Evolutionary conservation across 352 stramenopile species (phyloP).

Genomic region (Phytophthora rubi): DNA sequence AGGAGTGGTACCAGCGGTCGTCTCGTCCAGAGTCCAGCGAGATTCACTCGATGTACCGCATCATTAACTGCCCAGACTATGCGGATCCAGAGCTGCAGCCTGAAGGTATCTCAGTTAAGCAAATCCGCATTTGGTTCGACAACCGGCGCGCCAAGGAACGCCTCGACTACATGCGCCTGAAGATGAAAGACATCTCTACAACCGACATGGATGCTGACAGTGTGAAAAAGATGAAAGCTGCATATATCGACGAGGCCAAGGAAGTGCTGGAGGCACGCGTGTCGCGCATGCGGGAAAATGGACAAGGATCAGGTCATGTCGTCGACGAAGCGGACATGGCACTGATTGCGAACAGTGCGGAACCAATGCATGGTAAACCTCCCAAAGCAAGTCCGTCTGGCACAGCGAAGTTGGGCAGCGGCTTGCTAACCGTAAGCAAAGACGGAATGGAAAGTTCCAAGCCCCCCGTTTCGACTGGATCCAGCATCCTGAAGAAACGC

Average conservation of each 20-base stretch:
- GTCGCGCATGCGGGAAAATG: slow-evolving; percentile 80
- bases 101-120: slow-evolving; percentile 87
- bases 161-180: slow-evolving; percentile 89
- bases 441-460: slow-evolving; percentile 33
- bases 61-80: slow-evolving; percentile 87
- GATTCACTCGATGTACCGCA: slow-evolving; percentile 91
- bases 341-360: slow-evolving; percentile 53
- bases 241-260: slow-evolving; percentile 90
- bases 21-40: slow-evolving; percentile 82
- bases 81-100: slow-evolving; percentile 84
- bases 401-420: slow-evolving; percentile 33
- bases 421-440: slow-evolving; percentile 13
- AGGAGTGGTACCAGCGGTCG: slow-evolving; percentile 89
- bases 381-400: slow-evolving; percentile 41
- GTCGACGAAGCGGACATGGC: slow-evolving; percentile 85
- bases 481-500: slow-evolving; percentile 71
- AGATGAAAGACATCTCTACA: slow-evolving; percentile 90
- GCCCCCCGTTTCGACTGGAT: slow-evolving; percentile 8
- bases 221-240: slow-evolving; percentile 89
- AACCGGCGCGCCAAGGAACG: slow-evolving; percentile 86
- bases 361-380: slow-evolving; percentile 50
- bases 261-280: slow-evolving; percentile 87
- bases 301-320: slow-evolving; percentile 67
- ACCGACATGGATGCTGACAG: slow-evolving; percentile 84
- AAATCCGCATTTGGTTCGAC: slow-evolving; percentile 91